Conservation (phyloP, 2,329 filamentous ascomycete genomes). For the Harringtonia lauricola region DNA sequence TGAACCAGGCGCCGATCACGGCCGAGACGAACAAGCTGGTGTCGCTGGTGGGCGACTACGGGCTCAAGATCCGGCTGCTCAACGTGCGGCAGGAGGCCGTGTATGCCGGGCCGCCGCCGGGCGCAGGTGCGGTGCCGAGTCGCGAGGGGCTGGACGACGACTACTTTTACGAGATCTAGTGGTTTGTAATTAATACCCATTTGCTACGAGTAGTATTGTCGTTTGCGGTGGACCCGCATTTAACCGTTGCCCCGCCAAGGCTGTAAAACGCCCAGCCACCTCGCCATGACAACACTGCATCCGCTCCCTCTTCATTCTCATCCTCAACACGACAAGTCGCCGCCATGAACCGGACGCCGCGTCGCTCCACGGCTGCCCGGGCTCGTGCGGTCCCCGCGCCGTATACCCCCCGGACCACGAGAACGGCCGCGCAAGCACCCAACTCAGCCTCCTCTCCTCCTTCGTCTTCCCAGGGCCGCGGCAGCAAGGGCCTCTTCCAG, state of each 20-base stretch:
- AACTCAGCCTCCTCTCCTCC: not conserved
- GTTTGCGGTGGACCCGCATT: too few relatives aligned
- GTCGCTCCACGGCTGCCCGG: too few relatives aligned
- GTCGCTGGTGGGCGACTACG: conserved; percentile 76
- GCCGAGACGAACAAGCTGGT: conserved; percentile 88
- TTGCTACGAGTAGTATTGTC: too few relatives aligned
- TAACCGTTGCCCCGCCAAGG: too few relatives aligned
- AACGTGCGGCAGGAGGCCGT: conserved; percentile 79
- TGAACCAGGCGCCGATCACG: conserved; percentile 95
- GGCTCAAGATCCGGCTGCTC: conserved; percentile 80
- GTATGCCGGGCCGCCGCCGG: conserved; percentile 55
- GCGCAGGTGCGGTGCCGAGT: conserved; percentile 66
- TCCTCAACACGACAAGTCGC: too few relatives aligned
- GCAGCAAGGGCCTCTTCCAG: conserved; percentile 13
- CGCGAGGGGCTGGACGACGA: conserved; percentile 82
- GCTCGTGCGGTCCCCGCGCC: not conserved
- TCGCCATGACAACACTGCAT: too few relatives aligned
- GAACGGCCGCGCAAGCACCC: not conserved
- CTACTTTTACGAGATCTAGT: conserved; percentile 76
- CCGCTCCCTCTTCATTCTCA: too few relatives aligned
- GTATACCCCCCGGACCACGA: too few relatives aligned
- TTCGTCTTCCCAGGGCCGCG: not conserved
- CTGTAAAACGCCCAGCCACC: too few relatives aligned
- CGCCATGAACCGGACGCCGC: too few relatives aligned
- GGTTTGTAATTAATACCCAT: too few relatives aligned